phyloP scores from a whole-genome alignment of 2,329 filamentous ascomycete genomes.

The Fusarium dimerum region DNA sequence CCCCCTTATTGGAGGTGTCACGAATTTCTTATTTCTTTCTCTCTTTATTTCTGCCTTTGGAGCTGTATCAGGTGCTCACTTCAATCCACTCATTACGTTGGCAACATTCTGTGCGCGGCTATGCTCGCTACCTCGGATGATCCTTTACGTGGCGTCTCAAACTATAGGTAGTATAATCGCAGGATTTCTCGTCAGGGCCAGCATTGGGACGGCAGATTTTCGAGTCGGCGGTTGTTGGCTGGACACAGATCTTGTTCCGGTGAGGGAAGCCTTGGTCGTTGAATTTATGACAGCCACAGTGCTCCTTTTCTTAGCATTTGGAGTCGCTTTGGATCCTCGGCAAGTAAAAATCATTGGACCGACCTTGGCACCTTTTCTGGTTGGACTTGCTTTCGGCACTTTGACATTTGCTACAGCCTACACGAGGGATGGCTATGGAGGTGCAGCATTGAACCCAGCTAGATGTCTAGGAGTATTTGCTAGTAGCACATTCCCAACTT shows the following conservation, averaged over 20 bases:
- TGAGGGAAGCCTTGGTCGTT: constrained; percentile 42
- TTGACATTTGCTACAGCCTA: constrained; percentile 37
- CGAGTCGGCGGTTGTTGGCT: constrained; percentile 34
- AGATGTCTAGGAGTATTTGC: constrained; percentile 25
- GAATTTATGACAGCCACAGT: constrained; percentile 51
- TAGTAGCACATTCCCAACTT: constrained; percentile 20
- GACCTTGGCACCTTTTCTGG: constrained; percentile 49
- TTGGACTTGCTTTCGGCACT: constrained; percentile 42
- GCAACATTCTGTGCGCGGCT: constrained; percentile 53
- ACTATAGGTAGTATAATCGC: constrained; percentile 42
- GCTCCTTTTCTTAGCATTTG: constrained; percentile 52
- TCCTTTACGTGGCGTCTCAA: constrained; percentile 53
- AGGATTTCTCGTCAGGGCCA: constrained; percentile 23
- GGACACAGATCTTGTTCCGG: constrained; percentile 23
- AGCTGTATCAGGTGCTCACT: constrained; percentile 52
- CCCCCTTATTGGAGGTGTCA: constrained; percentile 31
- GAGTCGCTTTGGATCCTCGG: constrained; percentile 54
- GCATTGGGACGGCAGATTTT: constrained; percentile 32
- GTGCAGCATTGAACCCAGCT: constrained; percentile 22
- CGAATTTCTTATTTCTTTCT: constrained; percentile 39
- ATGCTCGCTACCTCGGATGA: constrained; percentile 48
- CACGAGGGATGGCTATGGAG: constrained; percentile 27
- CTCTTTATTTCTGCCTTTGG: constrained; percentile 52
- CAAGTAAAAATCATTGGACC: constrained; percentile 51
- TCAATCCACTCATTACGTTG: constrained; percentile 57